These are phyloP conservation scores for Apostasia shenzhenica DNA, from an alignment of 106 monocot genomes.

Conservation along the genomic window DNA sequence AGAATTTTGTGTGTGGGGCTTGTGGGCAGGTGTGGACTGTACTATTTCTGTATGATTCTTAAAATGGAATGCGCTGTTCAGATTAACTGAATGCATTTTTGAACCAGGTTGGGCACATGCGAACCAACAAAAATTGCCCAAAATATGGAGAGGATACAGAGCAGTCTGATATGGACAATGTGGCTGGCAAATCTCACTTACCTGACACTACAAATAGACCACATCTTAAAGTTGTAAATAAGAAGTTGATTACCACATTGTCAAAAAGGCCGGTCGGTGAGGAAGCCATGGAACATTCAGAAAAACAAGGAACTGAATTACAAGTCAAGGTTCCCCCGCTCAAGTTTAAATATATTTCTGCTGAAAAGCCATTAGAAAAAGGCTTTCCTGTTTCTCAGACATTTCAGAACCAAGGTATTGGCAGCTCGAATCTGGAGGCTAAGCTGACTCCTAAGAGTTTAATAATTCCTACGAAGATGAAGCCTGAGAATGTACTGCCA, in stretches of 20 bases:
- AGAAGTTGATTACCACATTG: constrained; percentile 42
- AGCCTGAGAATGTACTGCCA: constrained; percentile 30
- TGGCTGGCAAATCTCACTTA: constrained; percentile 22
- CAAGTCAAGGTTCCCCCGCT: constrained; percentile 43
- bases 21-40: constrained; percentile 72
- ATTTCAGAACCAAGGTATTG: constrained; percentile 25
- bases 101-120: constrained; percentile 85
- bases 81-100: constrained; percentile 17
- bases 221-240: constrained; percentile 47
- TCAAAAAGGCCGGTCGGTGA: constrained; percentile 12
- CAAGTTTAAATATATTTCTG: constrained; percentile 68
- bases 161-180: constrained; percentile 38
- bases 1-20: constrained; percentile 86
- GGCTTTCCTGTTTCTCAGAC: constrained; percentile 19
- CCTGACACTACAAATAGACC: constrained; percentile 29
- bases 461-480: constrained; percentile 60
- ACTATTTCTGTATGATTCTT: not conserved
- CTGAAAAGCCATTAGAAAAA: constrained; percentile 48
- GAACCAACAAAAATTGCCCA: constrained; percentile 97
- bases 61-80: not conserved
- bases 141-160: constrained; percentile 83
- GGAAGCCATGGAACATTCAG: constrained; percentile 34
- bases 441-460: constrained; percentile 60
- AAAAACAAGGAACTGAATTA: constrained; percentile 22
- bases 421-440: constrained; percentile 22